phyloP scores from a whole-genome alignment of 1,284 basidiomycete species.

The Ganoderma multipileum region DNA sequence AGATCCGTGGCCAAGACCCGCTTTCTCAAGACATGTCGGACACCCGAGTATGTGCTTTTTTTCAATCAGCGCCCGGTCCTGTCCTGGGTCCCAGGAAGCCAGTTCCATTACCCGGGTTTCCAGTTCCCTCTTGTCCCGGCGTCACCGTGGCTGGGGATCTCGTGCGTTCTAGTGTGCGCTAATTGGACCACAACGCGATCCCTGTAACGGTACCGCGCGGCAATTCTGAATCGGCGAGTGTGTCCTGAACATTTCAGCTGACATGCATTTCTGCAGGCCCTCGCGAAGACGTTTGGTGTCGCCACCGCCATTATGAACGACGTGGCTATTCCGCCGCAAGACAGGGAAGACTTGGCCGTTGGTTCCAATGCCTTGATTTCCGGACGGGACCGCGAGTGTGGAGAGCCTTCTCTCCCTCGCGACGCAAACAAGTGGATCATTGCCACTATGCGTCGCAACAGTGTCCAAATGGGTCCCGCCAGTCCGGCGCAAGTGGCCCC shows the following conservation, averaged over 20 bases:
- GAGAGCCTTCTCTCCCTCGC: conserved; percentile 63
- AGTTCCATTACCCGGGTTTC: too few relatives aligned
- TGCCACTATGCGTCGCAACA: conserved; percentile 55
- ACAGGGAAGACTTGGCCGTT: conserved; percentile 77
- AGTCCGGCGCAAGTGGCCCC: conserved; percentile 42
- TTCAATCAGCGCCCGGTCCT: background rate
- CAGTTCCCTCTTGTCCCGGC: background rate
- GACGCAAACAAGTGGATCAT: conserved; percentile 66
- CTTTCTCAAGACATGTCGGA: conserved; percentile 78
- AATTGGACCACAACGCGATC: background rate
- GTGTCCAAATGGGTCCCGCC: conserved; percentile 27
- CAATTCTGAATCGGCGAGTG: background rate
- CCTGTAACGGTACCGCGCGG: background rate
- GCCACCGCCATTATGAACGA: conserved; percentile 71
- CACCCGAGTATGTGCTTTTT: conserved; percentile 54
- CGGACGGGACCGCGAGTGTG: conserved; percentile 67
- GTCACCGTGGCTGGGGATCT: background rate
- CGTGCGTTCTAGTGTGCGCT: background rate
- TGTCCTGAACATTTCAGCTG: conserved; percentile 9
- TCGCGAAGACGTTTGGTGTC: conserved; percentile 82
- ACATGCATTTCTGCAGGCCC: conserved; percentile 48
- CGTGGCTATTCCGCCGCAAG: conserved; percentile 58
- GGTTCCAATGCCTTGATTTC: conserved; percentile 72
- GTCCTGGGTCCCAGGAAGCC: background rate
- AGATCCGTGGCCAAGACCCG: conserved; percentile 77